Conservation (phyloP, 2,329 filamentous ascomycete genomes). For the Biscogniauxia marginata region DNA sequence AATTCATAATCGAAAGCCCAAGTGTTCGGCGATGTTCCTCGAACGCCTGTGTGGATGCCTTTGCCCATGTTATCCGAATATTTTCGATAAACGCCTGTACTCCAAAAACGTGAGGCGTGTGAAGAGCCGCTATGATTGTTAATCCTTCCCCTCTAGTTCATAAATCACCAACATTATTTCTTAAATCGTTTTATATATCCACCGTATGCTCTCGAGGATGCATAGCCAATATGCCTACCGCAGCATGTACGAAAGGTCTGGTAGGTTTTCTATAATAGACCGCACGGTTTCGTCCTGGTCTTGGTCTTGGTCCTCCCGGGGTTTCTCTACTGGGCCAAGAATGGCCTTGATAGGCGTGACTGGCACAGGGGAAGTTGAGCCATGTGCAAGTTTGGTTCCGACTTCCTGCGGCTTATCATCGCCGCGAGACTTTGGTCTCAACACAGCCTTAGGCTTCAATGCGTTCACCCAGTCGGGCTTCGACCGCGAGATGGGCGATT, state of each 20-base stretch:
- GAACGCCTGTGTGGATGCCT: constrained; percentile 19
- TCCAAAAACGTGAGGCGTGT: too few relatives aligned
- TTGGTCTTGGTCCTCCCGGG: constrained; percentile 2
- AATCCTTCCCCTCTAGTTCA: too few relatives aligned
- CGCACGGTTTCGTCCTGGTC: constrained; percentile 35
- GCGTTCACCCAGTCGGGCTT: constrained; percentile 1
- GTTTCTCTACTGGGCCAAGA: constrained; percentile 16
- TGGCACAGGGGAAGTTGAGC: background rate
- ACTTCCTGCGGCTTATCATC: background rate
- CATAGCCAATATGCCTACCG: constrained; percentile 24
- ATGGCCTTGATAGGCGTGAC: constrained; percentile 4
- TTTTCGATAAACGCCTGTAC: too few relatives aligned
- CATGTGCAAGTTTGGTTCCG: too few relatives aligned
- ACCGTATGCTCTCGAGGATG: too few relatives aligned
- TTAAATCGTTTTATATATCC: too few relatives aligned
- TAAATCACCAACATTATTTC: too few relatives aligned
- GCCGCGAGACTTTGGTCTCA: background rate
- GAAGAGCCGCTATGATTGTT: too few relatives aligned
- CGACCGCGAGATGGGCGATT: constrained; percentile 10
- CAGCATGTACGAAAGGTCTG: constrained; percentile 48
- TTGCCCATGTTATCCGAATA: constrained; percentile 21
- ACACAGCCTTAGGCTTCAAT: constrained; percentile 3
- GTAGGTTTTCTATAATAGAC: constrained; percentile 38
- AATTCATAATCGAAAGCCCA: too few relatives aligned
- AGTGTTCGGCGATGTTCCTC: too few relatives aligned